A percentile compares a stretch with the other conserved stretches of the same genome.
These are phyloP conservation scores for Fusarium abutilonis DNA, from an alignment of 2,329 filamentous ascomycete species.

Conservation along the genomic window DNA sequence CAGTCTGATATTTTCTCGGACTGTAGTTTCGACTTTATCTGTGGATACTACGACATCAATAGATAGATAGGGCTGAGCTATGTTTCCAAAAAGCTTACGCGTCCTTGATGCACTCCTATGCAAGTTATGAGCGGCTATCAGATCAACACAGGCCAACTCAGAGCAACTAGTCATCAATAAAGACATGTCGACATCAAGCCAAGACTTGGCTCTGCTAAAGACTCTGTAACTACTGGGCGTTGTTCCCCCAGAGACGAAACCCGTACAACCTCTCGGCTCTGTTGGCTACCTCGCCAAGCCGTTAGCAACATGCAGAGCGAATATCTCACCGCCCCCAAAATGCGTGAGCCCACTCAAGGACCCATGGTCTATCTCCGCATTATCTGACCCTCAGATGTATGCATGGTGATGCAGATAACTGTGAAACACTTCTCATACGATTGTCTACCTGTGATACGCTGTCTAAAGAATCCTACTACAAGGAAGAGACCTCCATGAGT, in stretches of 20 bases:
- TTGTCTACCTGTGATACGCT: not conserved
- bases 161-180: no score
- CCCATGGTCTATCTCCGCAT: not conserved
- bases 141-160: no score
- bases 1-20: not conserved
- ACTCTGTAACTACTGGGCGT: slow-evolving; percentile 9
- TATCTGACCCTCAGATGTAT: not conserved
- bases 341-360: not conserved
- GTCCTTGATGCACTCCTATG: no score
- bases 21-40: no score
- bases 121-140: no score
- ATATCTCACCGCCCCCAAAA: slow-evolving; percentile 12
- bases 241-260: not conserved
- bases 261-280: slow-evolving; percentile 3
- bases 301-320: not conserved
- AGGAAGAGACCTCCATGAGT: not conserved
- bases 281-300: slow-evolving; percentile 16
- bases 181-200: not conserved
- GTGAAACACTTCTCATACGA: not conserved
- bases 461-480: not conserved
- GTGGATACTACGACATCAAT: no score
- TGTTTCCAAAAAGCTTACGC: no score
- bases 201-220: slow-evolving; percentile 14
- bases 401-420: not conserved
- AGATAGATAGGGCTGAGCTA: no score